Evolutionary conservation across 1,139 yeast genomes (phyloP), one percentile per base, ranked within the genome.

Genomic region (Geotrichum phurueaensis): DNA sequence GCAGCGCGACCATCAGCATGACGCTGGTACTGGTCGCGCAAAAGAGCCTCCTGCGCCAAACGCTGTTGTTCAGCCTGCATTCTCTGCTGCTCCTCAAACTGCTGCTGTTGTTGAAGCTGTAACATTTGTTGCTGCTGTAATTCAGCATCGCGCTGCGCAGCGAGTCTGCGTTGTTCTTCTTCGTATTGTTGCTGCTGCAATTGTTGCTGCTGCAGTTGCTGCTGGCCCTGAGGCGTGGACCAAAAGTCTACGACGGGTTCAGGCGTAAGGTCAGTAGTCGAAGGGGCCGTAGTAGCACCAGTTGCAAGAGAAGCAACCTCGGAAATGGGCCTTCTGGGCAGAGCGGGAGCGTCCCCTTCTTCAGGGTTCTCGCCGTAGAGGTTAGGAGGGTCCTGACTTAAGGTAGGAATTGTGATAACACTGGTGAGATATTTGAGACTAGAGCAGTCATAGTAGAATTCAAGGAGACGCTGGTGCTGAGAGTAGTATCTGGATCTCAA

Each of bases 361-460:
- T 73, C 80, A 58, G 71, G 76, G 50, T 75, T 79, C 56, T 79
- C 86, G 43, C 76, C 79, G 47, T 79, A 76, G 63, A 83, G 77
- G 64, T 89, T 81, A 55, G 91, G 90, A 20, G 97, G 90, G 15
- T 87, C 84, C 54, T 76, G 76, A 10, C 92, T 85, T 60, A 94
- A 79, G 68, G 88, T 84, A 50, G 99, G 99, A 65, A 94, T 86
- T 2, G 95, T 86, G 55, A 94, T 87, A 72, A 94, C 81, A 57
- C 92, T 84, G 1, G 96, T 85, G 70, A 94, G 81, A 69, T 87
- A 90, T 71, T 88, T 87, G 65, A 94, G 84, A 1, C 94, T 84
- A 25, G 94, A 87, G 73, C 97, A 90, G 70, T 92, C 97, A 50
- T 95, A 89, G 75, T 89, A 94, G 68, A 94, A 90, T 67, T 90